phyloP scores from a whole-genome alignment of 148 eudicot genomes.

The Rhododendron griersonianum region DNA sequence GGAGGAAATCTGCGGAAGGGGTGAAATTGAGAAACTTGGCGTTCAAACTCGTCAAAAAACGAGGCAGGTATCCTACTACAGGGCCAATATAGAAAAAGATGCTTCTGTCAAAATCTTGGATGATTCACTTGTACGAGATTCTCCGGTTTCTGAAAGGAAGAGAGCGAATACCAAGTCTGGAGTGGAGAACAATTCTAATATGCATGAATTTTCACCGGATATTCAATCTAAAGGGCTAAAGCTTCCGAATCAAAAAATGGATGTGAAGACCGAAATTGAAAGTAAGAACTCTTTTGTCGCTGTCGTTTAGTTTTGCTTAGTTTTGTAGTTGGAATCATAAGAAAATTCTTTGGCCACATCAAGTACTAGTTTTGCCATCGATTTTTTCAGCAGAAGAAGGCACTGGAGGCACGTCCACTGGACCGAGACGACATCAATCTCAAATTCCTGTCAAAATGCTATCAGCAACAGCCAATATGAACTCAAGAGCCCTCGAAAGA shows the following conservation, averaged over 20 bases:
- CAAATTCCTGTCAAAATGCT: background rate
- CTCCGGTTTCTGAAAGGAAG: background rate
- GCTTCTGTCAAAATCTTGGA: background rate
- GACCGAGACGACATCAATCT: background rate
- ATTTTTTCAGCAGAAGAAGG: slow-evolving; percentile 1
- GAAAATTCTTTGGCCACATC: background rate
- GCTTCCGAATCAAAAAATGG: background rate
- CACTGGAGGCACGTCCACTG: background rate
- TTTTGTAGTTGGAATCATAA: background rate
- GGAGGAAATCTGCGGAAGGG: background rate
- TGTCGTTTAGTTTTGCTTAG: background rate
- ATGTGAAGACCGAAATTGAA: background rate
- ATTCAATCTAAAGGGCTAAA: background rate
- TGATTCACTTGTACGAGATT: background rate
- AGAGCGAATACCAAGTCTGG: background rate
- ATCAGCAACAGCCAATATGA: background rate
- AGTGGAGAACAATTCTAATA: background rate
- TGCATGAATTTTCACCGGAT: background rate
- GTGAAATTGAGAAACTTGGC: background rate
- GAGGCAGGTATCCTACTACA: background rate
- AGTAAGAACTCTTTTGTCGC: background rate
- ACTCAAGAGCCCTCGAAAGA: slow-evolving; percentile 8
- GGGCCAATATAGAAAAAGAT: background rate
- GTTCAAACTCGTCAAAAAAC: background rate
- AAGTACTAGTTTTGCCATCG: background rate